Base-by-base conservation (phyloP, 495 filamentous ascomycete species). In the Lophiostoma macrostomum region DNA sequence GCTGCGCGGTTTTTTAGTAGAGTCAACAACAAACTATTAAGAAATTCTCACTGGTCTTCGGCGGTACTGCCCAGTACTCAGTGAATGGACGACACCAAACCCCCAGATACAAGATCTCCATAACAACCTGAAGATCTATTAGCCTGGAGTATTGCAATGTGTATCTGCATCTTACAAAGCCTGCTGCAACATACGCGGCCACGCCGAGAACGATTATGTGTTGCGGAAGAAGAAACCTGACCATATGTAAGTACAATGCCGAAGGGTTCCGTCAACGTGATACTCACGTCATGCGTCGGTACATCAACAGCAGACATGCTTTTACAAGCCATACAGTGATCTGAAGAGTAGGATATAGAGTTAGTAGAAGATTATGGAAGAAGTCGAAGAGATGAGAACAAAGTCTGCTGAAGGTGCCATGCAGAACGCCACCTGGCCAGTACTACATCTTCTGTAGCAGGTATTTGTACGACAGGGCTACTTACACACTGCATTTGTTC, bases 1-100 rank as follows among this genome's bases (percentile, higher is more conserved):
- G 46, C 50, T 53, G 14, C 24, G 20, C 19, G 20, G 11, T 24
- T 43, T 61, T 5, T 46, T 20, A 19, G 58, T 67, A 74, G 76
- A 49, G 76, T 16, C 11, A 13, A 41, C 2, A 10, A 49, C 4
- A 31, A 12, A 31, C 1, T 28, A 4, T 18, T 10, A 14, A 22
- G 19, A 39, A 24, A 24, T 4, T 19, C 24, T 5, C 44, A 54
- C 44, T 50, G 28, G 30, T 53, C 11, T 41, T 47, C 14, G 48
- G 35, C 2, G 53, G 52, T 2, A 65, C 77, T 2, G 76, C 74
- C 79, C 79, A 84, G 59, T 85, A 85, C 44, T 81, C 63, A 12
- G 60, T 60, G 50, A 86, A 82, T 4, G 83, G 82, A 24, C 74
- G 69, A 29, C 82, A 85, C 72, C 81, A 85, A 6, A 81, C 75